Conservation (phyloP, 73 alveolate species). For the Tetrahymena thermophila region DNA sequence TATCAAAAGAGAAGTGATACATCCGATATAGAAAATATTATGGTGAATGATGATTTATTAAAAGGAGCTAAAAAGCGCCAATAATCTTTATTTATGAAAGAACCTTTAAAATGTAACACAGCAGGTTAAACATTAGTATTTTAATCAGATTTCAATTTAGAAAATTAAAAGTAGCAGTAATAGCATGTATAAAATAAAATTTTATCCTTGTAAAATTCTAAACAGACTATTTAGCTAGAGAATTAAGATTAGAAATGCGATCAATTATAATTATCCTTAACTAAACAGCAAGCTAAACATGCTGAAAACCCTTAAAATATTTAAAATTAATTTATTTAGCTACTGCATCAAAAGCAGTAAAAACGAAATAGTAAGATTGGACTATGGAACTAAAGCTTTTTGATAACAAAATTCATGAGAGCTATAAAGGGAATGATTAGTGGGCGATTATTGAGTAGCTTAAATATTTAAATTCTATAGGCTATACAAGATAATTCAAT, state of each 20-base stretch:
- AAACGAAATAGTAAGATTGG: not conserved
- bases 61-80: not conserved
- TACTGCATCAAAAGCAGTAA: not conserved
- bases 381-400: not conserved
- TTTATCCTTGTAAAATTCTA: not conserved
- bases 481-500: not conserved
- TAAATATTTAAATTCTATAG: not conserved
- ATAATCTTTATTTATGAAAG: not conserved
- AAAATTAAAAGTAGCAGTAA: too few species aligned
- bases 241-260: too few species aligned
- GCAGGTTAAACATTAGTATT: not conserved
- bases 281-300: not conserved
- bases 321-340: not conserved
- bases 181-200: too few species aligned
- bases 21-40: not conserved
- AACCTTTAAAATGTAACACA: not conserved
- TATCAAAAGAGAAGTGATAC: not conserved
- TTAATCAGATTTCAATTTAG: not conserved
- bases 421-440: not conserved
- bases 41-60: not conserved
- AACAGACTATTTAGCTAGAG: not conserved
- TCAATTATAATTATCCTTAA: too few species aligned
- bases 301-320: not conserved
- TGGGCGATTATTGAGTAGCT: not conserved
- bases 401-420: not conserved